Conservation (phyloP, 2,329 filamentous ascomycete genomes). For the Phyllosticta paracitricarpa region DNA sequence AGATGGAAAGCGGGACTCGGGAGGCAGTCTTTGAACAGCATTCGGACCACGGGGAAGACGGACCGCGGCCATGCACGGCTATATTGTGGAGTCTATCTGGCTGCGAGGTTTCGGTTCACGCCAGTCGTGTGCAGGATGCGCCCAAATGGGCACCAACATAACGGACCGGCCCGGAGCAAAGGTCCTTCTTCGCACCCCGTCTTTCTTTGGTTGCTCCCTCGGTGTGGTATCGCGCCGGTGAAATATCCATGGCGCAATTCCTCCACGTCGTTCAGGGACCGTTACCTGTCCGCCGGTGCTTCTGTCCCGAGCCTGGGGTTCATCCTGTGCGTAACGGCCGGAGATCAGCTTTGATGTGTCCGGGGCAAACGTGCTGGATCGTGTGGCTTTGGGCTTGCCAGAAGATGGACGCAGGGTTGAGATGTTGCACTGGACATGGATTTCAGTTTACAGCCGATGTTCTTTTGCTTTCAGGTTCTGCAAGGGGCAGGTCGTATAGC, state of each 20-base stretch:
- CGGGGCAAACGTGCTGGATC: neutral
- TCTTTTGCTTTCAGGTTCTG: too few relatives aligned
- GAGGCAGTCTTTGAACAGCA: neutral
- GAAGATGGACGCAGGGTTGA: neutral
- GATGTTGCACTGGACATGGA: neutral
- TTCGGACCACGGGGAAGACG: neutral
- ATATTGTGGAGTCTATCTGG: neutral
- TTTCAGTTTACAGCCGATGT: too few relatives aligned
- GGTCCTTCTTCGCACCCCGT: neutral
- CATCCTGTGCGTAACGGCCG: neutral
- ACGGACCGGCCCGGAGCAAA: neutral
- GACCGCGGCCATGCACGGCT: neutral
- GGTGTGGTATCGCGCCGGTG: neutral
- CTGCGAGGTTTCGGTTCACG: neutral
- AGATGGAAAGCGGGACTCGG: neutral
- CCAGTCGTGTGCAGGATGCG: neutral
- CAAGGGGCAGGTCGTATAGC: too few relatives aligned
- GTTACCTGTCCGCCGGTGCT: neutral
- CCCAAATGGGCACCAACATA: neutral
- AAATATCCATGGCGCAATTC: neutral
- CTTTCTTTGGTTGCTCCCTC: neutral
- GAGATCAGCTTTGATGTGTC: neutral
- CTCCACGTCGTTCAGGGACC: neutral
- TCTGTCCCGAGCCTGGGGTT: neutral
- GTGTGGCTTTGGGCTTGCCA: neutral